Percentiles rank a stretch among this genome's conserved stretches.
Conservation (phyloP, 1,284 basidiomycete genomes). For the Abortiporus biennis region DNA sequence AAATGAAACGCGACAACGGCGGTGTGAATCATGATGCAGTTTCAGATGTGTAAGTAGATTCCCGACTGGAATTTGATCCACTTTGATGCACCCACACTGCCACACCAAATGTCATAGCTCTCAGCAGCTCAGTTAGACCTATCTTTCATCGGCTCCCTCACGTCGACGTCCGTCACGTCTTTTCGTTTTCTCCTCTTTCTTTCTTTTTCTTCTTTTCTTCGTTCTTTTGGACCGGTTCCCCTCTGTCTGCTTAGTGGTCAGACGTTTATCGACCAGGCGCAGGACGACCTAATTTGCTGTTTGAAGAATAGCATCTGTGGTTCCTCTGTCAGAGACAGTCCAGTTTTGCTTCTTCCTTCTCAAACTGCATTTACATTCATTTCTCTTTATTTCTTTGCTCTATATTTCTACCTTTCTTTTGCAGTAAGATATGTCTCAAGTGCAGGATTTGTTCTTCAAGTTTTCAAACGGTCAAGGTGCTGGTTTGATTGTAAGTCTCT, state of each 20-base stretch:
- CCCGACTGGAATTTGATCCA: too few relatives aligned
- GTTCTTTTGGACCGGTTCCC: slow-evolving; percentile 36
- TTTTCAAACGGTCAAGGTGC: slow-evolving; percentile 27
- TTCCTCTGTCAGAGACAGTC: slow-evolving; percentile 29
- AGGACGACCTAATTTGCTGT: slow-evolving; percentile 27
- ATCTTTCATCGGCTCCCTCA: slow-evolving; percentile 9
- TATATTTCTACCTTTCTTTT: slow-evolving; percentile 24
- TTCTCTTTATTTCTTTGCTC: slow-evolving; percentile 13
- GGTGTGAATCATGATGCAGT: too few relatives aligned
- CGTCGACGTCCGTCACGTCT: slow-evolving; percentile 8
- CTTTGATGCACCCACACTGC: too few relatives aligned
- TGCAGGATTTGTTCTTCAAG: slow-evolving; percentile 10
- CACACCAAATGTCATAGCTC: too few relatives aligned
- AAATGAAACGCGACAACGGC: too few relatives aligned
- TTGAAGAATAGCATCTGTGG: slow-evolving; percentile 13
- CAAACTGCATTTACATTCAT: slow-evolving; percentile 9
- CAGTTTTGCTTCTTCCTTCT: too few relatives aligned
- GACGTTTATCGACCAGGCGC: slow-evolving; percentile 28
- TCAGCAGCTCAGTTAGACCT: too few relatives aligned
- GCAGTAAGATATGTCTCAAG: slow-evolving; percentile 9
- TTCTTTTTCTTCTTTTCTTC: slow-evolving; percentile 26
- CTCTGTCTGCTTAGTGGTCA: slow-evolving; percentile 32
- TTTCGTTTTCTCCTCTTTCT: slow-evolving; percentile 17
- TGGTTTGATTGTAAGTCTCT: slow-evolving; percentile 39
- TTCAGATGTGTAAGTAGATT: too few relatives aligned